phyloP scores from a whole-genome alignment of 1,284 basidiomycete species.

The Puccinia brachypodii region DNA sequence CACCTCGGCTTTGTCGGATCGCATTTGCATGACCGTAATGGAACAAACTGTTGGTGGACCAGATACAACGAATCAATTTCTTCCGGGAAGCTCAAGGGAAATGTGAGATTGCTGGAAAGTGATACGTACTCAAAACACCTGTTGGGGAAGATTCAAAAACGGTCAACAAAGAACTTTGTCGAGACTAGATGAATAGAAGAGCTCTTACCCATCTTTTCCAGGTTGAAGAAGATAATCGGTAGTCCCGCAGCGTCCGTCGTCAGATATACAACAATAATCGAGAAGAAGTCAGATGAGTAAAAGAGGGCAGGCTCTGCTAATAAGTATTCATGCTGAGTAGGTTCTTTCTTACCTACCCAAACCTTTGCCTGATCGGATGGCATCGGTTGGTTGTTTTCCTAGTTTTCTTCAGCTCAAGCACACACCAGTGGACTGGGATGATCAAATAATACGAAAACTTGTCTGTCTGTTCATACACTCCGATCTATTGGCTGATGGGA shows the following conservation, averaged over 20 bases:
- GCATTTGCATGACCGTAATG: conserved; percentile 45
- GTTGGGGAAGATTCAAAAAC: not conserved
- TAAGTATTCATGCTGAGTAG: not conserved
- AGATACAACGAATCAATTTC: not conserved
- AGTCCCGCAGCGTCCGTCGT: not conserved
- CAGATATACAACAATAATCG: not conserved
- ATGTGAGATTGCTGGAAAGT: not conserved
- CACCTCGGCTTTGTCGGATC: conserved; percentile 40
- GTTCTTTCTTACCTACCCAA: conserved; percentile 4
- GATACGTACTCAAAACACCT: not conserved
- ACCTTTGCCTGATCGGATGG: not conserved
- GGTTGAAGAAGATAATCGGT: not conserved
- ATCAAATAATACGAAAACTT: no score
- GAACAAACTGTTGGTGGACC: conserved; percentile 16
- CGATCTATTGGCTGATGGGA: no score
- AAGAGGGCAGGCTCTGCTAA: no score
- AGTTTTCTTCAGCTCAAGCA: not conserved
- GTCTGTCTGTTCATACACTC: no score
- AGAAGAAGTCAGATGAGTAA: not conserved
- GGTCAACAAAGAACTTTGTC: not conserved
- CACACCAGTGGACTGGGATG: no score
- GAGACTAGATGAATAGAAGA: not conserved
- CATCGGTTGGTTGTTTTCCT: not conserved
- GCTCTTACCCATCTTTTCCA: conserved; percentile 8
- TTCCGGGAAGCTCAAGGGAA: not conserved